Base-by-base conservation (phyloP, 2,329 filamentous ascomycete genomes). In the Capronia coronata region DNA sequence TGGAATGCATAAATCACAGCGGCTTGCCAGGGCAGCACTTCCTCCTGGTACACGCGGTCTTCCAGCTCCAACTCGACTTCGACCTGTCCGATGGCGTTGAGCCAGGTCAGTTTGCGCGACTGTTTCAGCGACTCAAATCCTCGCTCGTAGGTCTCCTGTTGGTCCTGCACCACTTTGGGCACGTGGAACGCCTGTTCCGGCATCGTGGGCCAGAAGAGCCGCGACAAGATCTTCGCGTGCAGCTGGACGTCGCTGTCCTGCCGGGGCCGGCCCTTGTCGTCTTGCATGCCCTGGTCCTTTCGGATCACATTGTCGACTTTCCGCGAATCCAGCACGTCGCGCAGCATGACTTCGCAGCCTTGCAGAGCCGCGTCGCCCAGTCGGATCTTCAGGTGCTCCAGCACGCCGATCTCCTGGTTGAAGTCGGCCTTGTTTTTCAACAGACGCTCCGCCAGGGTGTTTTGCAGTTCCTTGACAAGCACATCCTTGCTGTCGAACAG, bases 271-370 rank as follows among this genome's bases (percentile, higher is more conserved):
- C 34, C 40, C 61, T 57, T 49, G 63, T 65, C 46, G 61, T 43
- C 42, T 60, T 50, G 53, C 46, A 58, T 48, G 6, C 67, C 64
- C 62, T 75, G 69, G 32, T 71, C 72, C 49, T 74, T 76, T 35
- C 80, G 74, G 40, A 95, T 80, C 10, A 77, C 72, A 6, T 74
- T 70, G 63, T 96, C 86, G 51, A 94, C 79, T 35, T 80, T 77
- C 53, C 77, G 76, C 1, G 89, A 94, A 62, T 96, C 90, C 57
- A 86, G 78, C 29, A 97, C 86, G 65, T 98, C 93, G 56, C 85
- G 87, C 49, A 98, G 79, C 93, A 98, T 98, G 61, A 98, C 93
- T 64, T 98, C 91, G 67, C 90, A 96, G 42, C 87, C 86, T 65
- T 97, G 93, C 39, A 98, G 72, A 13, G 87, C 82, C 22, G 79